Base-by-base conservation (phyloP, 305 asterid species). In the Stenogyne calaminthoides region DNA sequence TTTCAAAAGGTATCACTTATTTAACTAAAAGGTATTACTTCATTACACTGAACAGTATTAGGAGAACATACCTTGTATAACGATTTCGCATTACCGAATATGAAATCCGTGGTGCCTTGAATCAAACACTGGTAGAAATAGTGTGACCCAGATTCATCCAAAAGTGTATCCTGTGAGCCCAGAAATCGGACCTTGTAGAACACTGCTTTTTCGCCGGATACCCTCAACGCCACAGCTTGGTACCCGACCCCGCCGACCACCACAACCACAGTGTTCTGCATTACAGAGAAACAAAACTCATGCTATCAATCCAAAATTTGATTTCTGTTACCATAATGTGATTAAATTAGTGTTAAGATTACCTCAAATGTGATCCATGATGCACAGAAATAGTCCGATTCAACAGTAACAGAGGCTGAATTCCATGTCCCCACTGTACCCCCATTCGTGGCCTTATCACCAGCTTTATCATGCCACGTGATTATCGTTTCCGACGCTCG, bases 141-240 rank as follows among this genome's bases (percentile, higher is more conserved):
- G n/a, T 91, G 98, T 0, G 87, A 42, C 8, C 97, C 97, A 0
- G 40, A 44, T 22, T 89, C 91, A 22, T 93, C 98, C 59, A 91
- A 67, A 3, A 93, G 92, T 0, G 98, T 89, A 5, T 93, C 97
- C 55, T 93, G 97, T 5, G 90, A 84, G 15, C 98, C 98, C 37
- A 91, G 80, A 25, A 93, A 88, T 4, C 92, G 79, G 2, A 55
- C 96, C 20, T 59, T 84, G 77, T 91, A 83, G 18, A 93, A 85
- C 87, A 88, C 64, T 11, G 97, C 88, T 42, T 80, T 87, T 14
- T 93, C 92, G 0, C 95, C 95, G 0, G 70, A 66, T 66, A 89
- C 75, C 75, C 91, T 80, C 76, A 89, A 44, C 3, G 96, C 97
- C 75, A 91, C 97, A 1, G 92, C 98, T 69, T 89, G 96, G 87